These are phyloP conservation scores for Epichloe aotearoae DNA, from an alignment of 2,329 filamentous ascomycete genomes.

Conservation along the genomic window DNA sequence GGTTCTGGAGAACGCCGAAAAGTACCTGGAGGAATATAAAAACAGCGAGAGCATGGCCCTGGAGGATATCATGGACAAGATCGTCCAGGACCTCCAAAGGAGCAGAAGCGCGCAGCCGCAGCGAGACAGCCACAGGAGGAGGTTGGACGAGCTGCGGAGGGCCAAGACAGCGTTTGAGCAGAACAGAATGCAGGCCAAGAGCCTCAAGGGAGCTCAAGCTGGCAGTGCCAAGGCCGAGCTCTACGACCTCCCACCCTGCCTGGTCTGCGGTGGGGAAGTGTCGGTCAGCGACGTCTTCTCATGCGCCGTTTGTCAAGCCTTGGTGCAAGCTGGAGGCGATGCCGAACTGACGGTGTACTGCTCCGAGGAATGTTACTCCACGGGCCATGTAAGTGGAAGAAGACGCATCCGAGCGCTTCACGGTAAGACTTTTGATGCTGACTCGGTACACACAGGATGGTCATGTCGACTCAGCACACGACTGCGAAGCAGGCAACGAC, in stretches of 20 bases:
- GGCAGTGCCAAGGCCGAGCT: constrained; percentile 18
- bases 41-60: constrained; percentile 15
- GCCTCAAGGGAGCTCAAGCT: constrained; percentile 18
- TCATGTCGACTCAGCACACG: constrained; percentile 26
- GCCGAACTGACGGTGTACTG: constrained; percentile 30
- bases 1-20: constrained; percentile 19
- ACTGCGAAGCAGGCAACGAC: constrained; percentile 26
- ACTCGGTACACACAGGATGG: constrained; percentile 18
- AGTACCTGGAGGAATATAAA: constrained; percentile 26
- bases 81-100: constrained; percentile 19
- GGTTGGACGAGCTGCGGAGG: constrained; percentile 33
- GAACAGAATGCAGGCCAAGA: constrained; percentile 25
- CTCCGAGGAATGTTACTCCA: constrained; percentile 27
- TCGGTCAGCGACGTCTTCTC: constrained; percentile 24
- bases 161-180: constrained; percentile 37
- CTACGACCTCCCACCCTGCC: constrained; percentile 26
- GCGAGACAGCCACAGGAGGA: constrained; percentile 24
- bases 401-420: too few relatives aligned
- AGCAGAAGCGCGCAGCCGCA: constrained; percentile 19
- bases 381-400: constrained; percentile 25
- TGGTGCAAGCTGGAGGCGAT: constrained; percentile 23
- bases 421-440: constrained; percentile 9
- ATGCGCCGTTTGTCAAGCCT: constrained; percentile 32
- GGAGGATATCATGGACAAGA: constrained; percentile 22
- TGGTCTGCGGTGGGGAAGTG: constrained; percentile 22